Base-by-base conservation (phyloP, 1,139 yeast genomes). In the Saccharomyces pastorianus region DNA sequence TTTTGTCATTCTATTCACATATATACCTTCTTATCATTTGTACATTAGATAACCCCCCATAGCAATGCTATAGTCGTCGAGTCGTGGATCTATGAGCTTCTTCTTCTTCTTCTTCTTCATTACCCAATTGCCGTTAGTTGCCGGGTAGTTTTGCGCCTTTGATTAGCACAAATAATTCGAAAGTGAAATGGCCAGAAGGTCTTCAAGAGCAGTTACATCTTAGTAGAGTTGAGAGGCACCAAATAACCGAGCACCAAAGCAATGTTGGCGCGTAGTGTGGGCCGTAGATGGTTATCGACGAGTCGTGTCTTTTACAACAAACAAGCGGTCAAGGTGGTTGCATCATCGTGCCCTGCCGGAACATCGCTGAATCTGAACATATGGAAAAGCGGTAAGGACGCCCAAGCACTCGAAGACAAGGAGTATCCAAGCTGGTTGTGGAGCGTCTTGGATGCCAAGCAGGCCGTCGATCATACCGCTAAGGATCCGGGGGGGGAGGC, bases 341-440 rank as follows among this genome's bases (percentile, higher is more conserved):
- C 11, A 29, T 78, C 82, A 4, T 72, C 77, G n/a, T 78, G 81
- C 38, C 71, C 76, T 46, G 95, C 88, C 4, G 99, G 99, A 6
- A 88, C 98, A 0, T 78, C 80, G 13, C 76, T 93, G 60, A 88
- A 88, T 64, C 74, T 91, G 65, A 87, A 87, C 64, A 78, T 93
- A 54, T 81, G 79, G 66, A 90, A 90, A 68, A 76, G 79, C 42
- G 96, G 95, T 25, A 82, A 84, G 58, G 96, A 90, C 61, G 93
- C 96, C n/a, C 84, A 89, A 5, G 98, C 99, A 1, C 73, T 85
- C 55, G 88, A 85, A 58, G 98, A 93, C 67, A 75, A 77, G 46
- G 96, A 91, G 64, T 93, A 93, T 67, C 99, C 99, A 3, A 88
- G 79, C 51, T 93, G 98, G 98, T 78, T 93, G 56, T 93, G 99